Evolutionary conservation across 2,329 filamentous ascomycete species (phyloP).

Genomic region (Claviceps spartinae): DNA sequence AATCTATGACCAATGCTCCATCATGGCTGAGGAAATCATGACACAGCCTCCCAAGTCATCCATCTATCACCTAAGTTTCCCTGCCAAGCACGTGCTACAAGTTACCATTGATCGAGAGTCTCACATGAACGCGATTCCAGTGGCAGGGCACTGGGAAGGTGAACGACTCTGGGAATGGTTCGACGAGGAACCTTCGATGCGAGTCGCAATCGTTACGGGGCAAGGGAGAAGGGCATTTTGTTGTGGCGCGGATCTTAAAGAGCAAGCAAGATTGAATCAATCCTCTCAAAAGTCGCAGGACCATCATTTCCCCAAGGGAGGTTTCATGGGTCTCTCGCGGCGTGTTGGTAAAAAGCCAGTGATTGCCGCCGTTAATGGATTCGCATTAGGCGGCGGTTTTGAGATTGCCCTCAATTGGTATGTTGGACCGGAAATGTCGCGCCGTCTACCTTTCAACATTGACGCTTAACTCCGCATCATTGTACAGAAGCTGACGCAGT

Average conservation of each 20-base stretch:
- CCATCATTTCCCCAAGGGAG: constrained; percentile 22
- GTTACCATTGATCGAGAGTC: constrained; percentile 38
- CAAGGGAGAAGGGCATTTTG: constrained; percentile 39
- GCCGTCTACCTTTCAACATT: no score
- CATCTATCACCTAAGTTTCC: constrained; percentile 25
- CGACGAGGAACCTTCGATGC: constrained; percentile 33
- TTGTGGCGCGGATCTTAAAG: constrained; percentile 41
- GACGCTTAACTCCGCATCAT: no score
- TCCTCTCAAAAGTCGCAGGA: constrained; percentile 7
- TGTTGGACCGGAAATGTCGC: constrained; percentile 6
- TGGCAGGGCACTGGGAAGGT: constrained; percentile 32
- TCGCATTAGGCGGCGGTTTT: constrained; percentile 42
- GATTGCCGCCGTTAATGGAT: constrained; percentile 45
- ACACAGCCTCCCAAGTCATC: constrained; percentile 8
- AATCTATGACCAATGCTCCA: neutral
- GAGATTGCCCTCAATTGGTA: constrained; percentile 43
- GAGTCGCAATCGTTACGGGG: constrained; percentile 36
- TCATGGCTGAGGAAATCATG: constrained; percentile 7
- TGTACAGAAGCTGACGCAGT: neutral
- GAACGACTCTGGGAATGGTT: constrained; percentile 38
- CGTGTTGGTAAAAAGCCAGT: constrained; percentile 46
- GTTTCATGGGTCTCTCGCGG: constrained; percentile 35
- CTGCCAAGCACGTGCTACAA: constrained; percentile 32
- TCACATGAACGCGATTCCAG: constrained; percentile 32
- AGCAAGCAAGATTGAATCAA: constrained; percentile 20